Percentiles rank a stretch among this genome's conserved stretches.
phyloP scores from a whole-genome alignment of 2,329 filamentous ascomycete genomes.

The Scolecobasidium constrictum region DNA sequence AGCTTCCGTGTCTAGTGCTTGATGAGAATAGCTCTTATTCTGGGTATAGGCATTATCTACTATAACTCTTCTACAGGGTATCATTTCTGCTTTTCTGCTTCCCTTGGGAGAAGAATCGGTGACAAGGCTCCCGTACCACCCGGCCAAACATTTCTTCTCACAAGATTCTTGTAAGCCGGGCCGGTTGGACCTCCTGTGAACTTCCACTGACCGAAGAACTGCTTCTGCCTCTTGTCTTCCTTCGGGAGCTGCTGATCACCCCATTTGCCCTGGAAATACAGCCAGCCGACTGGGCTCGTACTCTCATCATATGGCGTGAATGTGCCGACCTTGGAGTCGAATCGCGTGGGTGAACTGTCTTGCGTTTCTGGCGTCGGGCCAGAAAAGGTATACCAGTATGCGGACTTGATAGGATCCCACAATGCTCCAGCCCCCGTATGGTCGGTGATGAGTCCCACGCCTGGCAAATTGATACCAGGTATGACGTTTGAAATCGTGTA shows the following conservation, averaged over 20 bases:
- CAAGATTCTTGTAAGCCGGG: slow-evolving; percentile 41
- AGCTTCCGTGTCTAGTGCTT: too few species aligned
- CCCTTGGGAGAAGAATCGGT: neutral
- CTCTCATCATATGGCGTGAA: slow-evolving; percentile 39
- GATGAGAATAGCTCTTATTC: too few species aligned
- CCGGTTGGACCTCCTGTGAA: slow-evolving; percentile 50
- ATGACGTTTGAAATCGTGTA: slow-evolving; percentile 37
- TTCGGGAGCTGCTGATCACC: slow-evolving; percentile 49
- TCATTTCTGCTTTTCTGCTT: too few species aligned
- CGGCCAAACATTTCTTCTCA: slow-evolving; percentile 44
- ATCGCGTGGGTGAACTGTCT: neutral
- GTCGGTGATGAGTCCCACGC: slow-evolving; percentile 35
- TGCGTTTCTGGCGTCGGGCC: slow-evolving; percentile 9
- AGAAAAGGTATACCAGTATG: slow-evolving; percentile 47
- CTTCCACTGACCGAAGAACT: slow-evolving; percentile 32
- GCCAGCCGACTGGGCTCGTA: slow-evolving; percentile 39
- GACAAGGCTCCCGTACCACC: slow-evolving; percentile 11
- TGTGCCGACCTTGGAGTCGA: slow-evolving; percentile 12
- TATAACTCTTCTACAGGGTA: too few species aligned
- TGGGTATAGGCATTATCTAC: too few species aligned
- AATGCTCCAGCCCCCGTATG: slow-evolving; percentile 44
- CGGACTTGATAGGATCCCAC: slow-evolving; percentile 49
- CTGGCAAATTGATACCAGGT: slow-evolving; percentile 46
- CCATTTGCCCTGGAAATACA: slow-evolving; percentile 49
- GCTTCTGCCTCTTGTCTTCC: slow-evolving; percentile 39